Conservation (phyloP, 257 asterid genomes). For the Solanum corneliomulleri region DNA sequence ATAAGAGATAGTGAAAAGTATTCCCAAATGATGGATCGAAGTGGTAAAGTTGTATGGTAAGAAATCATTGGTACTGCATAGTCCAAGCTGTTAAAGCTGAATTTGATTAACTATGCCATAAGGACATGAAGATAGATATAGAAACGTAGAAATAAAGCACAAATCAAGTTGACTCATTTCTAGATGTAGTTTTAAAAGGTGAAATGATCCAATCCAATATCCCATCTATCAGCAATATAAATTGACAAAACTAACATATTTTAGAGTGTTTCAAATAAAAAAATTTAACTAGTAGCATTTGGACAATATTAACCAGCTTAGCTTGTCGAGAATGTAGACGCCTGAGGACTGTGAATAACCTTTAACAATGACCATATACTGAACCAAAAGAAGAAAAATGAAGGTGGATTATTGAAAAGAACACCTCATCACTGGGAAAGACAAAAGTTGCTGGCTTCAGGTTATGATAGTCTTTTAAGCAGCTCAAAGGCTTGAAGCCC, state of each 20-base stretch:
- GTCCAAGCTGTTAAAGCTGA: not conserved
- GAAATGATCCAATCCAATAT: not conserved
- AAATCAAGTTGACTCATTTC: not conserved
- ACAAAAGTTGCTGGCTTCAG: slow-evolving; percentile 88
- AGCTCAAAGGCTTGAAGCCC: slow-evolving; percentile 91
- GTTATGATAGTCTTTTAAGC: slow-evolving; percentile 81
- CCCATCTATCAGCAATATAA: not conserved
- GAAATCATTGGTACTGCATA: not conserved
- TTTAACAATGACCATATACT: not conserved
- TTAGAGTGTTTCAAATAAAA: not conserved
- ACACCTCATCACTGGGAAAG: slow-evolving; percentile 90
- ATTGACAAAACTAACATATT: not conserved
- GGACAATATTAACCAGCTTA: not conserved
- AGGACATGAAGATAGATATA: not conserved
- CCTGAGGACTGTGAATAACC: not conserved
- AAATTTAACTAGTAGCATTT: not conserved
- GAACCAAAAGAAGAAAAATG: not conserved
- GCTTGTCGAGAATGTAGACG: not conserved
- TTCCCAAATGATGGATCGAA: not conserved
- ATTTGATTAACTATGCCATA: not conserved
- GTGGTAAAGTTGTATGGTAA: not conserved
- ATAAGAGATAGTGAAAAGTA: not conserved
- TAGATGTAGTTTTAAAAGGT: not conserved
- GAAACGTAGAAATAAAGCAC: not conserved
- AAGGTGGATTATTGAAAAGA: not conserved